Conservation (phyloP, 805 yeast genomes). For the Ogataea dorogensis region DNA sequence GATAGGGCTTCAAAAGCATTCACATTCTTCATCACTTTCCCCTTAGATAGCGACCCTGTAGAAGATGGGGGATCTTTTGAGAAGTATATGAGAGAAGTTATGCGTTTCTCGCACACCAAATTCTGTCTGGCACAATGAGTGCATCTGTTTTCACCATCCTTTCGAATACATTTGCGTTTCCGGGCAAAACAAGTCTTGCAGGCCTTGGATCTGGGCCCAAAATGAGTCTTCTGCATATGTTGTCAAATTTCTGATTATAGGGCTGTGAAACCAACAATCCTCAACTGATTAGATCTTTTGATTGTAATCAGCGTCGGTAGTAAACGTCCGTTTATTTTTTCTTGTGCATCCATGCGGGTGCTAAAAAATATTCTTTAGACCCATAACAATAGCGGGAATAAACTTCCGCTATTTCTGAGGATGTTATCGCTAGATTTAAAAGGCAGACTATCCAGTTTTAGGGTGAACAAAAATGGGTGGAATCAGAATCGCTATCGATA, state of each 20-base stretch:
- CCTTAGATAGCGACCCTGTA: background rate
- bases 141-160: constrained; percentile 1
- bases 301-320: too few species aligned
- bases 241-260: background rate
- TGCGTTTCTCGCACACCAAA: constrained; percentile 1
- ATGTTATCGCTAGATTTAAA: too few species aligned
- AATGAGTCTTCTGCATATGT: constrained; percentile 1
- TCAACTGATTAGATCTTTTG: background rate
- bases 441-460: too few species aligned
- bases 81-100: background rate
- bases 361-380: too few species aligned
- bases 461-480: constrained; percentile 11
- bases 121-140: background rate
- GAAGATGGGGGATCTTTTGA: background rate
- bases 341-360: too few species aligned
- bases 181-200: constrained; percentile 5
- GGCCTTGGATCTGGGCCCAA: constrained; percentile 11
- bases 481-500: constrained; percentile 44
- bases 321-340: too few species aligned
- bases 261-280: background rate
- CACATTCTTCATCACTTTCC: background rate
- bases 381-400: background rate
- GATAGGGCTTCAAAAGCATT: constrained; percentile 5
- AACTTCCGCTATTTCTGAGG: background rate
- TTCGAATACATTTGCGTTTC: constrained; percentile 5